Base-by-base conservation (phyloP, 2,329 filamentous ascomycete species). In the Lachnellula suecica region DNA sequence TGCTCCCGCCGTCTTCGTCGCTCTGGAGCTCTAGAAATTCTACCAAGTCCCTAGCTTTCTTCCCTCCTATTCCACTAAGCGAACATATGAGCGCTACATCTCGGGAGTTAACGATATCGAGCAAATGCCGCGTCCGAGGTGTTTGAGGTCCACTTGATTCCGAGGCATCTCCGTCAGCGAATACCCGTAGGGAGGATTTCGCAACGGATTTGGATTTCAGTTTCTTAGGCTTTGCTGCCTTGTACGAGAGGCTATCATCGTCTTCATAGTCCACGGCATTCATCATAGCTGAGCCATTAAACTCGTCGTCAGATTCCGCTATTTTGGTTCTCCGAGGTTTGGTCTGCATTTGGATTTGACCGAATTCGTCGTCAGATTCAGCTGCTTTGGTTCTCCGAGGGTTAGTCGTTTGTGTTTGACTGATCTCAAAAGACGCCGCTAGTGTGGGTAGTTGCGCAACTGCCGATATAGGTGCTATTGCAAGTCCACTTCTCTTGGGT, bases 51-150 rank as follows among this genome's bases (percentile, higher is more conserved):
- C 74, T 72, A 0, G 88, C 88, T 67, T 85, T 88, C 72, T 90
- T 91, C 1, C 82, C 76, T 0, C 88, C 88, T 10, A 91, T 84
- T 2, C 88, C 88, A 35, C 83, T 83, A 1, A 91, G 75, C 3
- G 81, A 72, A 62, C 79, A 81, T 68, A 91, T 91, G 64, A 81
- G 75, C 13, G 72, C 72, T 17, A 87, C 70, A 55, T 91, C 84
- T 44, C 85, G 79, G 19, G 85, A 89, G 72, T 91, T 91, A 70
- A 91, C 81, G 62, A 91, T 86, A 43, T 81, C 75, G 2, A 91
- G 76, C 2, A 91, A 71, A 53, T 81, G 79, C 56, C 76, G 76
- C 6, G 85, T 85, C 3, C 82, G 77, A 1, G 63, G 63, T 3
- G 59, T 64, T 6, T 51, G 60, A 2, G 58, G 61, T 25, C 70